Base-by-base conservation (phyloP, 2,329 filamentous ascomycete genomes). In the Aspergillus tanneri region DNA sequence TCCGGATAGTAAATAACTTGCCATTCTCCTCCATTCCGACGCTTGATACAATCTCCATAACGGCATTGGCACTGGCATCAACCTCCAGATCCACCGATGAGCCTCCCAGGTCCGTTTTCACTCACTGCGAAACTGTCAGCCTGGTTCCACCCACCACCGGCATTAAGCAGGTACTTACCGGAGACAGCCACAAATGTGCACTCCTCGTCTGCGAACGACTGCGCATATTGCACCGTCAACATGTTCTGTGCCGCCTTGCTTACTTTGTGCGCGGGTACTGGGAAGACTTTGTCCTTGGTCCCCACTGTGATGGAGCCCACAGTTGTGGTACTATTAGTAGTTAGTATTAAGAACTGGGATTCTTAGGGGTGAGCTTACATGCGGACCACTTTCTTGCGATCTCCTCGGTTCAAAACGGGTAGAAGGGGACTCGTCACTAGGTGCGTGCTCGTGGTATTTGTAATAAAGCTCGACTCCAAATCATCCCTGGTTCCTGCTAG, bases 181-280 rank as follows among this genome's bases (percentile, higher is more conserved):
- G 64, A 70, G 5, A 77, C 27, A 0, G 64, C 60, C 8, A 74
- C 50, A 36, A 77, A 59, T 0, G 67, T 72, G 50, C 77, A 76
- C 0, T 72, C 73, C 22, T 72, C 62, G 2, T 67, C 49, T 0
- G 41, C 65, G n/a, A 67, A 64, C 65, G 12, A 34, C 5, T 51
- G 46, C 1, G 58, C 48, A 18, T 60, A 60, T 12, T 58, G 55
- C 22, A 72, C 65, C 1, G 73, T 78, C 28, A 79, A 55, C 62
- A 73, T 72, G 50, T 77, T 76, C 51, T 77, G 47, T 0, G 75
- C 75, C 0, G 76, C 69, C 51, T 79, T 79, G 12, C 71, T 69
- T 52, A 78, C 67, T 50, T 75, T 69, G 65, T 74, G 73, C 1
- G 69, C 66, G 0, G 71, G 71, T 0, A 51, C 35, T 0, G 66